Conservation (phyloP, 2,329 filamentous ascomycete genomes). For the Neurospora sp. region DNA sequence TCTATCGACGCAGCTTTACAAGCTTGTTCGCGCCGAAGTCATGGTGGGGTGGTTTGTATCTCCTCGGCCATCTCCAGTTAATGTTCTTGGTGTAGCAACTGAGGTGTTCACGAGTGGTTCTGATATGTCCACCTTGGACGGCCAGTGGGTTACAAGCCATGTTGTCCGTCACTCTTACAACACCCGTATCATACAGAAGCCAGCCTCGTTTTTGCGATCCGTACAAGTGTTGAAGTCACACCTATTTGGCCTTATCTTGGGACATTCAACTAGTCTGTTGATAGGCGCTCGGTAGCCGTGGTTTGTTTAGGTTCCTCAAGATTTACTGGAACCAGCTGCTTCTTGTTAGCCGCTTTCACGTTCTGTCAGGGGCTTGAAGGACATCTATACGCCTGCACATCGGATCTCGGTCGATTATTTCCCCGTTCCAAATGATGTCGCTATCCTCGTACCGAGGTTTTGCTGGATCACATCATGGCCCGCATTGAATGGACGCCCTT, state of each 20-base stretch:
- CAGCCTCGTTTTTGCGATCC: background rate
- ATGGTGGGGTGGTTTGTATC: background rate
- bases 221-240: background rate
- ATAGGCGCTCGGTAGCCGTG: background rate
- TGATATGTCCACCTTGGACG: background rate
- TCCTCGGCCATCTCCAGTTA: background rate
- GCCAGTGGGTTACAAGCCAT: background rate
- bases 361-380: background rate
- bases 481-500: background rate
- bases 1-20: background rate
- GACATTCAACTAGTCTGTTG: background rate
- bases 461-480: background rate
- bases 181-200: background rate
- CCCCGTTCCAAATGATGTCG: background rate
- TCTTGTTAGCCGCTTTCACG: background rate
- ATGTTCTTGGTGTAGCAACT: background rate
- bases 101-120: background rate
- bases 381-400: background rate
- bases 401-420: background rate
- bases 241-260: background rate
- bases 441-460: background rate
- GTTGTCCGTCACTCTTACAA: background rate
- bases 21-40: background rate
- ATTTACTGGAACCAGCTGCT: background rate
- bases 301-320: background rate